Conservation (phyloP, 257 asterid genomes). For the Solanum boliviense region DNA sequence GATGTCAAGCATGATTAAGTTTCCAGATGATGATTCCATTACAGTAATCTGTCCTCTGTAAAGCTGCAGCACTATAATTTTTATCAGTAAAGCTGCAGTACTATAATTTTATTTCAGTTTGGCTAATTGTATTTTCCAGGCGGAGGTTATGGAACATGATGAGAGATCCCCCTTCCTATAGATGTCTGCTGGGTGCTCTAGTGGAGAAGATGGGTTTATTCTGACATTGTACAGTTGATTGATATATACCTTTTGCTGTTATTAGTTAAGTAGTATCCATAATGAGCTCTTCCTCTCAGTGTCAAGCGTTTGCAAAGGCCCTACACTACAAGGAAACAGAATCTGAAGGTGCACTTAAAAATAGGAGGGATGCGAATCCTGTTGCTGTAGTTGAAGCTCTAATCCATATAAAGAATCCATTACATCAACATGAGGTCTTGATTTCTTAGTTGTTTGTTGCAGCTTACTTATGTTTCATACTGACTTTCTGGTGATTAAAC, state of each 20-base stretch:
- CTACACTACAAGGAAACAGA: slow-evolving; percentile 95
- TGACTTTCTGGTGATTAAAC: not conserved
- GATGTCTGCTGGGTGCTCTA: slow-evolving; percentile 94
- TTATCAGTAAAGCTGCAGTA: not conserved
- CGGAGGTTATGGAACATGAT: slow-evolving; percentile 93
- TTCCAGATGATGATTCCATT: too few relatives aligned
- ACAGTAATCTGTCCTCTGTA: too few relatives aligned
- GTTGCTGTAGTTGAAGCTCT: slow-evolving; percentile 94
- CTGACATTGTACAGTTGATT: not conserved
- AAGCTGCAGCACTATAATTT: too few relatives aligned
- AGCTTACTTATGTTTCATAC: not conserved
- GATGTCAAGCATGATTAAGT: too few relatives aligned
- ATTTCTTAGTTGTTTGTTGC: not conserved
- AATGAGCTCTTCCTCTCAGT: slow-evolving; percentile 41
- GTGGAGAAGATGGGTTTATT: slow-evolving; percentile 64
- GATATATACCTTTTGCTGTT: not conserved
- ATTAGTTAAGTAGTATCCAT: not conserved
- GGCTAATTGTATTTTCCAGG: not conserved
- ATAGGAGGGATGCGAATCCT: slow-evolving; percentile 85
- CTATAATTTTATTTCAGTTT: not conserved
- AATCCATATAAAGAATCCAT: slow-evolving; percentile 87
- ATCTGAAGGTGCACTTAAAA: slow-evolving; percentile 79
- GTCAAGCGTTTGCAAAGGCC: slow-evolving; percentile 97
- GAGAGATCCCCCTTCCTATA: slow-evolving; percentile 85
- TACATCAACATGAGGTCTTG: slow-evolving; percentile 92